Percentiles rank a stretch among this genome's conserved stretches.
Evolutionary conservation across 768 basidiomycete species (phyloP).

Genomic region (Kwoniella heveanensis): DNA sequence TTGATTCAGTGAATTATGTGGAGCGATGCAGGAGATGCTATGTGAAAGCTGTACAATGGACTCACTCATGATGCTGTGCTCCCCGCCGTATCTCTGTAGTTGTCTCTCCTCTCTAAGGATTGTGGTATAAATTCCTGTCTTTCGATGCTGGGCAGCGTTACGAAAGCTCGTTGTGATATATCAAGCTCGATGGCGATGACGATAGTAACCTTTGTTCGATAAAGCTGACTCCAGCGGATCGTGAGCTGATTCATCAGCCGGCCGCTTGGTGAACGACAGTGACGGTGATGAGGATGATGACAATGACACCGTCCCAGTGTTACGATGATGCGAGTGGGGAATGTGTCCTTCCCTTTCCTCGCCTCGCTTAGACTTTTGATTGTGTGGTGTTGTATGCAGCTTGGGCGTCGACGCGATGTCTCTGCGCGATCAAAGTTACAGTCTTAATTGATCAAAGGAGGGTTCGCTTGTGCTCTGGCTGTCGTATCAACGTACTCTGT

Average conservation of each 20-base stretch:
- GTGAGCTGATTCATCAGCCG: not conserved
- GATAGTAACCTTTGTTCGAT: too few relatives aligned
- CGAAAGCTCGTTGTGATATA: too few relatives aligned
- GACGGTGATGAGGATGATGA: not conserved
- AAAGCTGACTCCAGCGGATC: not conserved
- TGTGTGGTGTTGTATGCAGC: not conserved
- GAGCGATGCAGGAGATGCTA: not conserved
- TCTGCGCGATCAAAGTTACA: too few relatives aligned
- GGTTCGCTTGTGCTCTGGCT: slow-evolving; percentile 1
- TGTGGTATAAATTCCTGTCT: too few relatives aligned
- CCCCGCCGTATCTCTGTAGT: not conserved
- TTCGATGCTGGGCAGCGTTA: too few relatives aligned
- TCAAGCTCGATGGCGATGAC: too few relatives aligned
- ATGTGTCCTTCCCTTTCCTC: not conserved
- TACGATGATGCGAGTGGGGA: not conserved
- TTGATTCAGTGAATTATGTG: too few relatives aligned
- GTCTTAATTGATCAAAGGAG: not conserved
- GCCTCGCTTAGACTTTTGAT: not conserved
- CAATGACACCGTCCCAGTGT: not conserved
- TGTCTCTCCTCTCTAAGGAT: not conserved
- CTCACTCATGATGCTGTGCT: not conserved
- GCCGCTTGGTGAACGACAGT: not conserved
- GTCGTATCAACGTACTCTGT: not conserved
- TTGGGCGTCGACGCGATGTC: not conserved
- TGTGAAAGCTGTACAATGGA: not conserved